A percentile compares a stretch with the other conserved stretches of the same genome.
Conservation (phyloP, 1,284 basidiomycete species). For the Cystobasidium slooffiae region DNA sequence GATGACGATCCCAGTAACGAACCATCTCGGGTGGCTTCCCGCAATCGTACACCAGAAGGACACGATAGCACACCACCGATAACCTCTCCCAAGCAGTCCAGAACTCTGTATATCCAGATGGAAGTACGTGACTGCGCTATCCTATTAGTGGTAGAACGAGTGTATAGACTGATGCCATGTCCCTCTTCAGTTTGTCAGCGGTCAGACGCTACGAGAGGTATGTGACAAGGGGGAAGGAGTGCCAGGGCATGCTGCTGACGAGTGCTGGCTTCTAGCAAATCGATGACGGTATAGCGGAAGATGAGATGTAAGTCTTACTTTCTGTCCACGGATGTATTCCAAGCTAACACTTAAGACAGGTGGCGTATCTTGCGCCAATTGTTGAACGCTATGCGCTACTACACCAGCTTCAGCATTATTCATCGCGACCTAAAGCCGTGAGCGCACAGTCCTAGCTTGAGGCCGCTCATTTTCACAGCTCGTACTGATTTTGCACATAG, state of each 20-base stretch:
- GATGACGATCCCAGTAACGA: conserved; percentile 50
- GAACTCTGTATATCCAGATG: conserved; percentile 53
- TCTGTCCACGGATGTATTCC: no score
- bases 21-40: conserved; percentile 16
- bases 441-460: background rate
- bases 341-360: background rate
- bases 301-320: conserved; percentile 43
- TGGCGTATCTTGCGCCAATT: conserved; percentile 52
- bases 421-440: conserved; percentile 53
- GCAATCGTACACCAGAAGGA: conserved; percentile 26
- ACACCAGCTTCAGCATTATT: conserved; percentile 50
- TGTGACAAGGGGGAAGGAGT: background rate
- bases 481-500: background rate
- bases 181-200: conserved; percentile 36
- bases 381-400: conserved; percentile 52
- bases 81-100: conserved; percentile 30
- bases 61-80: conserved; percentile 6
- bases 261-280: conserved; percentile 47
- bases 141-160: background rate
- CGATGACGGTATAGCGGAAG: conserved; percentile 52
- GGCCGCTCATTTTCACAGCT: background rate
- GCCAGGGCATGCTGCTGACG: conserved; percentile 34
- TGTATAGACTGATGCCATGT: background rate
- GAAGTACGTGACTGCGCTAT: background rate
- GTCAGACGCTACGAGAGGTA: conserved; percentile 44